phyloP scores from a whole-genome alignment of 805 yeast genomes.

The Blastobotrys peoriensis region DNA sequence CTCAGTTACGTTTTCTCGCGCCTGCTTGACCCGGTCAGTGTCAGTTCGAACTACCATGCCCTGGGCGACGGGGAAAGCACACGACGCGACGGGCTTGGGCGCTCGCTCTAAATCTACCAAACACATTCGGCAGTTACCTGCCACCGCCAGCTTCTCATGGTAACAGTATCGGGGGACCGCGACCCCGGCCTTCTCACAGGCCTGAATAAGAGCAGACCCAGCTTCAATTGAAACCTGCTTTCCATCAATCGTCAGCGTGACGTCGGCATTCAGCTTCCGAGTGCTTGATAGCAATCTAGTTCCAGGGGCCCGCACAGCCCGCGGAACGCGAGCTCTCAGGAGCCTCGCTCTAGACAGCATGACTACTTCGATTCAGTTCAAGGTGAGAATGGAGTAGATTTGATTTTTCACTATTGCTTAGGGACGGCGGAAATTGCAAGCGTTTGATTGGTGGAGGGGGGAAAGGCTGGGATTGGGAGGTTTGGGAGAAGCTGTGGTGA shows the following conservation, averaged over 20 bases:
- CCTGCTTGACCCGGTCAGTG: conserved; percentile 69
- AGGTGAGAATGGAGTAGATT: no score
- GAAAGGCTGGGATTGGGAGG: neutral
- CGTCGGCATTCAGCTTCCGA: conserved; percentile 43
- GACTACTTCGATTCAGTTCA: no score
- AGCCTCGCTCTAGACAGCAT: neutral
- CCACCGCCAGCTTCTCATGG: conserved; percentile 84
- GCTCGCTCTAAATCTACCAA: conserved; percentile 84
- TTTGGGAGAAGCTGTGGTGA: neutral
- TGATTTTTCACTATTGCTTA: no score
- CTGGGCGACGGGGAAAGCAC: conserved; percentile 86
- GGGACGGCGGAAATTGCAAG: neutral
- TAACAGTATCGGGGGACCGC: conserved; percentile 84
- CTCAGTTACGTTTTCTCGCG: conserved; percentile 87
- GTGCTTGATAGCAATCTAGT: conserved; percentile 33
- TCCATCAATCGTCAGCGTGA: conserved; percentile 57
- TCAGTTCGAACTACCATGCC: conserved; percentile 85
- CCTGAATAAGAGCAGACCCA: conserved; percentile 83
- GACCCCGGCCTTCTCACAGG: conserved; percentile 87
- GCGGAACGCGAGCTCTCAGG: neutral
- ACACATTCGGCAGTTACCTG: conserved; percentile 93
- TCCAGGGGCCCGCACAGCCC: neutral
- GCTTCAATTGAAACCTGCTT: conserved; percentile 72
- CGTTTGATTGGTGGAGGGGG: neutral
- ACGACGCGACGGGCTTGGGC: conserved; percentile 84